These are phyloP conservation scores for Penicilliopsis zonata DNA, from an alignment of 495 filamentous ascomycete genomes.

Conservation along the genomic window DNA sequence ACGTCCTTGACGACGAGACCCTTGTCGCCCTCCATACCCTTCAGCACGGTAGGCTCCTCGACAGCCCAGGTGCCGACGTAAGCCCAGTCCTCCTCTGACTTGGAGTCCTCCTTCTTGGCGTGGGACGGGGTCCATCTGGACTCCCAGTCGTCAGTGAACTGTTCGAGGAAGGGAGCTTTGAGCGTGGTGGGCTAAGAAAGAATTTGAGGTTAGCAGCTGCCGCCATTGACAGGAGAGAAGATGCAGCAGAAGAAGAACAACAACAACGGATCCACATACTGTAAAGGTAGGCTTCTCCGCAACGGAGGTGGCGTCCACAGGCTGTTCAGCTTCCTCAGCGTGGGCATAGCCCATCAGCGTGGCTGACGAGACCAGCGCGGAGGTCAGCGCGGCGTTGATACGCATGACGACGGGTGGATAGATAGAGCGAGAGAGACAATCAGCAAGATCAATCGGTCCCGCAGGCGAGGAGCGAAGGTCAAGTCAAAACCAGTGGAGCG, in stretches of 20 bases:
- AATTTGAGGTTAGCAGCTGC: slow-evolving; percentile 12
- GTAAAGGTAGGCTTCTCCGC: slow-evolving; percentile 74
- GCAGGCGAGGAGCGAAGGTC: slow-evolving; percentile 11
- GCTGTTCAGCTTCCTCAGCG: slow-evolving; percentile 59
- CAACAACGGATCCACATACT: too few relatives aligned
- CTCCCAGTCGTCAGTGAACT: slow-evolving; percentile 95
- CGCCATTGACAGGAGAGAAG: slow-evolving; percentile 3
- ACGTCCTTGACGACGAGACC: slow-evolving; percentile 95
- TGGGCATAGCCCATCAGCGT: slow-evolving; percentile 59
- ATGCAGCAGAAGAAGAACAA: background rate
- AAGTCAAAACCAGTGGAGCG: slow-evolving; percentile 8
- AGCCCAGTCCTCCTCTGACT: slow-evolving; percentile 88
- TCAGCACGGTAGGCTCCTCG: slow-evolving; percentile 85
- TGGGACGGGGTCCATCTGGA: slow-evolving; percentile 83
- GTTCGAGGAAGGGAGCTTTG: slow-evolving; percentile 93
- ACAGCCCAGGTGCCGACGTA: slow-evolving; percentile 96
- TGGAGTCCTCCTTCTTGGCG: slow-evolving; percentile 90
- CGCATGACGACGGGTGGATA: slow-evolving; percentile 49
- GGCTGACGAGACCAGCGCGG: slow-evolving; percentile 53
- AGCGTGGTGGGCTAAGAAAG: slow-evolving; percentile 60
- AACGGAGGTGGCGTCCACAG: slow-evolving; percentile 41
- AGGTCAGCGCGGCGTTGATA: slow-evolving; percentile 57
- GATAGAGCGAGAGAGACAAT: slow-evolving; percentile 11
- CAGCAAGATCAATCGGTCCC: slow-evolving; percentile 15
- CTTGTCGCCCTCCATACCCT: slow-evolving; percentile 92